Percentiles rank a stretch among this genome's conserved stretches.
These are phyloP conservation scores for Leishmania braziliensis DNA, from an alignment of 208 protist species.

Conservation along the genomic window DNA sequence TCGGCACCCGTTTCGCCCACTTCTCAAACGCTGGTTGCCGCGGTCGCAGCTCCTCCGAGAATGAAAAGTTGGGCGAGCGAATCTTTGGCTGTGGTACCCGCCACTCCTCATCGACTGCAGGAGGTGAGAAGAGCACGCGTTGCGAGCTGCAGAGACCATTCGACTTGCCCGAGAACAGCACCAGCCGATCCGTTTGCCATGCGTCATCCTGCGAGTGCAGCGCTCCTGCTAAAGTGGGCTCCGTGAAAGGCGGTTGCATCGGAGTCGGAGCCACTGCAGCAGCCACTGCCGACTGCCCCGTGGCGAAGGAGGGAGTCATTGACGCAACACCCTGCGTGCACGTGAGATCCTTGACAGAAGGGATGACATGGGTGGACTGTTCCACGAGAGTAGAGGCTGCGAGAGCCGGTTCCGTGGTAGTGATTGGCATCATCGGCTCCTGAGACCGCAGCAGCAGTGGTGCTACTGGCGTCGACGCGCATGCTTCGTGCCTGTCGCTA, in stretches of 20 bases:
- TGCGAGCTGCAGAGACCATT: neutral
- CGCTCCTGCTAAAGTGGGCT: neutral
- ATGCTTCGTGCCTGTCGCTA: neutral
- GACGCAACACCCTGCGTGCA: neutral
- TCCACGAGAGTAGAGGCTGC: neutral
- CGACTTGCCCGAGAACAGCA: neutral
- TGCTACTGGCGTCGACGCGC: neutral
- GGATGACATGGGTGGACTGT: neutral
- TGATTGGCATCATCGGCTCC: neutral
- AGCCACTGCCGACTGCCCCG: neutral
- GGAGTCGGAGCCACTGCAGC: neutral
- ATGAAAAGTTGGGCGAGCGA: no score
- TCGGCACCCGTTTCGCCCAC: neutral
- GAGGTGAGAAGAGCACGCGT: slow-evolving; percentile 11
- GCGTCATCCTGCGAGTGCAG: neutral
- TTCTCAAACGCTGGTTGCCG: neutral
- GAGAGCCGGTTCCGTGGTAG: neutral
- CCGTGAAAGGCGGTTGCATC: neutral
- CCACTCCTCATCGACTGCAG: neutral
- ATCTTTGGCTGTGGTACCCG: neutral
- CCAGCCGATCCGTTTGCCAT: neutral
- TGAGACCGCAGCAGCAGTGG: neutral
- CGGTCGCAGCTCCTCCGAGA: neutral
- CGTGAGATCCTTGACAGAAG: neutral
- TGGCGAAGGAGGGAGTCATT: neutral